Evolutionary conservation across 2,329 filamentous ascomycete species (phyloP).

Genomic region (Drechslerella stenobrocha): DNA sequence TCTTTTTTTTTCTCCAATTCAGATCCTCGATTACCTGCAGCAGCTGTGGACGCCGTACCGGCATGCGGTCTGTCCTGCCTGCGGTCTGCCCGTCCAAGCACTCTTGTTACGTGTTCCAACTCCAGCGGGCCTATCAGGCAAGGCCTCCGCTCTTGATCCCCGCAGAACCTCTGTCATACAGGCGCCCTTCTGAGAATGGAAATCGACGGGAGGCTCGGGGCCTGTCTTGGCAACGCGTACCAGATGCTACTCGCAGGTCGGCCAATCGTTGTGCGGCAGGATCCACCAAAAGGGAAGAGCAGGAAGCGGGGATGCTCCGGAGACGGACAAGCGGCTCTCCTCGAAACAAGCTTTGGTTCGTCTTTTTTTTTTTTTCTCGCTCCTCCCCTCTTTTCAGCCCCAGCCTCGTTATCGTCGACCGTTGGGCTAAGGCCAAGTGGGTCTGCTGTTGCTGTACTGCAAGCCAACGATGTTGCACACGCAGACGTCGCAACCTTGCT

Average conservation of each 20-base stretch:
- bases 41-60: too few relatives aligned
- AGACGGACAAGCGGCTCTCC: slow-evolving; percentile 13
- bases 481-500: too few relatives aligned
- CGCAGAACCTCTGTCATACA: slow-evolving; percentile 30
- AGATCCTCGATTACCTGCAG: background rate
- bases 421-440: too few relatives aligned
- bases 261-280: slow-evolving; percentile 23
- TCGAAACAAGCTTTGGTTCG: background rate
- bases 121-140: background rate
- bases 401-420: too few relatives aligned
- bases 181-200: slow-evolving; percentile 20
- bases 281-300: slow-evolving; percentile 14
- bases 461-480: too few relatives aligned
- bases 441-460: too few relatives aligned
- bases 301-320: slow-evolving; percentile 15
- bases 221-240: slow-evolving; percentile 43
- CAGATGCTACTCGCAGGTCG: slow-evolving; percentile 18
- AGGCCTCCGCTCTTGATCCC: slow-evolving; percentile 12
- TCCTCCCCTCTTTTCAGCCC: too few relatives aligned
- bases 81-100: background rate
- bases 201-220: slow-evolving; percentile 19
- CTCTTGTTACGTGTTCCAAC: slow-evolving; percentile 6
- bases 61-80: too few relatives aligned
- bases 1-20: background rate
- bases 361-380: background rate